phyloP scores from a whole-genome alignment of 1,284 basidiomycete genomes.

The Cyathus olla region DNA sequence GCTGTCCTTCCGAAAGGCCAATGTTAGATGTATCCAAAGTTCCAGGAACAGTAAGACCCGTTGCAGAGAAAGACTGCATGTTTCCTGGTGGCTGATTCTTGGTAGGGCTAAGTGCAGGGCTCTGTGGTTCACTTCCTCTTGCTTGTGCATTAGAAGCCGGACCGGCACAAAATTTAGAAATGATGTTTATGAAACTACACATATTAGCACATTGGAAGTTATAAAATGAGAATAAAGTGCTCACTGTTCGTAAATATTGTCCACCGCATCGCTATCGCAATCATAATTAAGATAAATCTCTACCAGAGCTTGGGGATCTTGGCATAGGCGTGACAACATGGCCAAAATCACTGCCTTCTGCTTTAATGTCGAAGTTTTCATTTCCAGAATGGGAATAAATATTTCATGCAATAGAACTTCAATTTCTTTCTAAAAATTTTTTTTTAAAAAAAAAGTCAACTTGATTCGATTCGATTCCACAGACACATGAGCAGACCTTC shows the following conservation, averaged over 20 bases:
- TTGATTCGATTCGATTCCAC: no score
- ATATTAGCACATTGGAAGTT: slow-evolving; percentile 7
- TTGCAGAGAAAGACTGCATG: slow-evolving; percentile 74
- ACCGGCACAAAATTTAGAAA: slow-evolving; percentile 89
- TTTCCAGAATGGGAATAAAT: slow-evolving; percentile 98
- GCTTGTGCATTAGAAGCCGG: slow-evolving; percentile 62
- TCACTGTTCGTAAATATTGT: slow-evolving; percentile 97
- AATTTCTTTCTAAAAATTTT: slow-evolving; percentile 90
- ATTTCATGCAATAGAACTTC: slow-evolving; percentile 99
- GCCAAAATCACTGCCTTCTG: slow-evolving; percentile 93
- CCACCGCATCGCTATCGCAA: slow-evolving; percentile 91
- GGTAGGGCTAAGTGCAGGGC: slow-evolving; percentile 68
- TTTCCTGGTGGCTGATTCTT: slow-evolving; percentile 55
- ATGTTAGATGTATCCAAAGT: slow-evolving; percentile 73
- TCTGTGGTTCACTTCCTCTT: slow-evolving; percentile 67
- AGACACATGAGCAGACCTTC: slow-evolving; percentile 72
- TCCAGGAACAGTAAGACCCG: slow-evolving; percentile 75
- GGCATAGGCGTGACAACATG: slow-evolving; percentile 88
- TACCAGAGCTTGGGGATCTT: slow-evolving; percentile 96
- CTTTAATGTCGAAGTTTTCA: slow-evolving; percentile 95
- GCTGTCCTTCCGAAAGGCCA: slow-evolving; percentile 84
- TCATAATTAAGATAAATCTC: slow-evolving; percentile 99
- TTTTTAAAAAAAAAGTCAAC: not conserved
- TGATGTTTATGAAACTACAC: slow-evolving; percentile 88
- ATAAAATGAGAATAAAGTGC: slow-evolving; percentile 30